phyloP scores from a whole-genome alignment of 345 rosid species.

The Eucalyptus marginata region DNA sequence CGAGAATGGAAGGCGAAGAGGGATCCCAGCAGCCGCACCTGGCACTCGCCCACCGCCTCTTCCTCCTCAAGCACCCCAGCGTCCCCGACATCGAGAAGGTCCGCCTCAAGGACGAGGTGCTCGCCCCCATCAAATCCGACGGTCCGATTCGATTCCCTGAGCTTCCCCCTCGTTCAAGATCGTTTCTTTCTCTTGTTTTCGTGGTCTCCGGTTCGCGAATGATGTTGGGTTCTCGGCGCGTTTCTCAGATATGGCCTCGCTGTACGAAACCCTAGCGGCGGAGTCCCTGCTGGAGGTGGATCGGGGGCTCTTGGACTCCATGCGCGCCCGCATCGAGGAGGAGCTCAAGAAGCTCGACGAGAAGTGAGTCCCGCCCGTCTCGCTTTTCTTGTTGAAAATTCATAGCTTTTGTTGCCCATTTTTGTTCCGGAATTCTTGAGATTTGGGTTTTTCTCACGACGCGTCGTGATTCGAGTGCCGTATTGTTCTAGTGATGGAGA shows the following conservation, averaged over 20 bases:
- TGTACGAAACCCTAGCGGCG: slow-evolving; percentile 76
- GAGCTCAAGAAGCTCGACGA: slow-evolving; percentile 92
- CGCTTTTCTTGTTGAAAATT: background rate
- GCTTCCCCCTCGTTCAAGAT: background rate
- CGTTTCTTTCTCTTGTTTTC: background rate
- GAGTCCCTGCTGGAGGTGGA: slow-evolving; percentile 59
- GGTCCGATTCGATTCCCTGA: slow-evolving; percentile 14
- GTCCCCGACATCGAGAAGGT: slow-evolving; percentile 8
- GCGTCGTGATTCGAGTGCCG: background rate
- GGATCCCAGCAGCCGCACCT: slow-evolving; percentile 87
- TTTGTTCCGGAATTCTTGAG: background rate
- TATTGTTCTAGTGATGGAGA: background rate
- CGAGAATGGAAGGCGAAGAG: slow-evolving; percentile 63
- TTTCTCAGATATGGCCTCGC: slow-evolving; percentile 66
- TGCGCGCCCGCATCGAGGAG: slow-evolving; percentile 57
- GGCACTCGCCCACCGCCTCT: slow-evolving; percentile 61
- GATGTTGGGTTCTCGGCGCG: background rate
- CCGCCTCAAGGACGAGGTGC: slow-evolving; percentile 76
- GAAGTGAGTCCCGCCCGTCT: slow-evolving; percentile 37
- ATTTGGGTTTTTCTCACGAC: background rate
- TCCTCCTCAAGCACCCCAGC: slow-evolving; percentile 62
- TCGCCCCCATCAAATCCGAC: slow-evolving; percentile 52
- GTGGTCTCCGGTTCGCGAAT: background rate
- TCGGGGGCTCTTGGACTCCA: slow-evolving; percentile 54
- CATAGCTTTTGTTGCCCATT: background rate